Evolutionary conservation across 768 basidiomycete genomes (phyloP), one percentile per base, ranked within the genome.

Genomic region (Mrakia frigida): DNA sequence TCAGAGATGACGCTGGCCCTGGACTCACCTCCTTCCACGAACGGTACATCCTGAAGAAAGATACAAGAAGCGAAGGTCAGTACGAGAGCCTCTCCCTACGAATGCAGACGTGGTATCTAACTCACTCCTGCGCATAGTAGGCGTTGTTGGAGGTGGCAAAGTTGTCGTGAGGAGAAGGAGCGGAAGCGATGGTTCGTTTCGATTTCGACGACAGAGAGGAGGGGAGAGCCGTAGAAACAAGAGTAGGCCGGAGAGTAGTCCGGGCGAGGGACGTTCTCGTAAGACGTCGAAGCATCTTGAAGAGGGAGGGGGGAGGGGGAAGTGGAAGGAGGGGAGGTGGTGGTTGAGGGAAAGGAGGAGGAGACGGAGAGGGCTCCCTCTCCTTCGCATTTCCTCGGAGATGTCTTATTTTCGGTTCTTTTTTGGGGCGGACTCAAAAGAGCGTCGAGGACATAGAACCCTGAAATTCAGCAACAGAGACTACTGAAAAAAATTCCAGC

Each of bases 71-170:
- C 6, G 18, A 68, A 33, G 23, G 33, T 21, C 65, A 70, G 37
- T 28, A 37, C 31, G 31, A 69, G n/a, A 60, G 1, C 60, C 46
- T 16, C 16, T 31, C 14, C 11, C 11, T 28, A 23, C 23, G 65
- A 2, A 61, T 37, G 10, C n/a, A 21, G 9, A 35, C 31, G n/a
- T 18, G 6, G 13, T 11, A 14, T 43, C 9, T 21, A 31, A 82
- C 83, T 79, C 74, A 84, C 83, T 96, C 93, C 76, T 86, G 95
- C 28, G 91, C 91, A 82, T 98, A 98, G 86, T 96, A 94, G 33
- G 93, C 87, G 84, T 97, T 98, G 59, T 91, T 94, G 59, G 94
- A 94, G 76, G 93, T 96, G 18, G 94, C 95, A 83, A 98, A 97
- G 77, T 80, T 70, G 80, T 84, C 83, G 59, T 80, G 80, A 16